Conservation (phyloP, 2,329 filamentous ascomycete genomes). For the Aspergillus calidoustus region DNA sequence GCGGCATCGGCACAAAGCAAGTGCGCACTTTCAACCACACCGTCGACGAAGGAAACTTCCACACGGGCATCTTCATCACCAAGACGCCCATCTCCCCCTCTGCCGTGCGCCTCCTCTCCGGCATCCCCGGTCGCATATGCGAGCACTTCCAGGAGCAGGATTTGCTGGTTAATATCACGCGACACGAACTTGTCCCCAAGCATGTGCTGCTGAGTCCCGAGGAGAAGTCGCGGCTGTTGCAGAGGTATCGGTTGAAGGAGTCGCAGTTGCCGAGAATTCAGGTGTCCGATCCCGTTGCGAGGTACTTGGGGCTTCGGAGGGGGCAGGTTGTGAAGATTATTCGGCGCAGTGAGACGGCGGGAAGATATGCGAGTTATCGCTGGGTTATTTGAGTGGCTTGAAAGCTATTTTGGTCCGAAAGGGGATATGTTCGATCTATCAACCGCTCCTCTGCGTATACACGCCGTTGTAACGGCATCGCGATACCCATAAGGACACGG, state of each 20-base stretch:
- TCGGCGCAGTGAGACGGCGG: constrained; percentile 90
- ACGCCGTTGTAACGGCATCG: background rate
- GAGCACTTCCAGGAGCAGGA: constrained; percentile 97
- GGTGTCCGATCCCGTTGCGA: constrained; percentile 87
- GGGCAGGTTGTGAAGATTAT: constrained; percentile 99
- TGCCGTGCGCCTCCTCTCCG: constrained; percentile 82
- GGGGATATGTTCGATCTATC: constrained; percentile 1
- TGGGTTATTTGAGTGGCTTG: constrained; percentile 56
- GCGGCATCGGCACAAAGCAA: constrained; percentile 81
- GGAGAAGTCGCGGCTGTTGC: constrained; percentile 83
- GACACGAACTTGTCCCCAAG: constrained; percentile 93
- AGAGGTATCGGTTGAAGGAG: constrained; percentile 94
- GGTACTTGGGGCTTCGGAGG: constrained; percentile 86
- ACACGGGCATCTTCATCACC: constrained; percentile 89
- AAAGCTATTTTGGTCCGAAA: background rate
- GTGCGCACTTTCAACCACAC: constrained; percentile 87
- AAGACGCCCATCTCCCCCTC: constrained; percentile 80
- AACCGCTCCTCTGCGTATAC: background rate
- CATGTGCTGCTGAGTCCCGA: constrained; percentile 88
- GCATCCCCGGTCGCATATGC: constrained; percentile 77
- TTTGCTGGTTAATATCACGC: constrained; percentile 95
- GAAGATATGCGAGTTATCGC: constrained; percentile 93
- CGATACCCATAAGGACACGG: background rate
- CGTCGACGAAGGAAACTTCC: constrained; percentile 78
- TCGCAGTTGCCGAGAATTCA: constrained; percentile 93